A percentile compares a stretch with the other conserved stretches of the same genome.
phyloP scores from a whole-genome alignment of 208 protist species.

The Crithidia sp. region DNA sequence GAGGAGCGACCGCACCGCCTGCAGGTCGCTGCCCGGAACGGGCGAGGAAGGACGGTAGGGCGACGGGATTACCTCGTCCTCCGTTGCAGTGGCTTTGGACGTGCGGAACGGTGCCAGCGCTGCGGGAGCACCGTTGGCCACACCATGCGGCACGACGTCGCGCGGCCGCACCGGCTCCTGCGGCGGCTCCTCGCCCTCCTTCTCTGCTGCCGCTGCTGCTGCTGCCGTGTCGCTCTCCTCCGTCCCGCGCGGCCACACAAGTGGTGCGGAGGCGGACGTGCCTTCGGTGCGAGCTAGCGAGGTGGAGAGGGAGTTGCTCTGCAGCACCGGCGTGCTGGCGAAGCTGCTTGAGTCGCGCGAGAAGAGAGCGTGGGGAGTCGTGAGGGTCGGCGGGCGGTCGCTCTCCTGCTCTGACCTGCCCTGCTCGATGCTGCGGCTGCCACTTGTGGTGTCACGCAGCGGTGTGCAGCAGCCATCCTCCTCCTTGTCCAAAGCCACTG shows the following conservation, averaged over 20 bases:
- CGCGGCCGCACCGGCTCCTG: slow-evolving; percentile 2
- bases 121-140: neutral
- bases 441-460: neutral
- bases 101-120: neutral
- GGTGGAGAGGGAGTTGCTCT: neutral
- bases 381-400: neutral
- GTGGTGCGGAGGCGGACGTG: neutral
- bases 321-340: slow-evolving; percentile 1
- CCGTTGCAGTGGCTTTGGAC: neutral
- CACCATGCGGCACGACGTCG: slow-evolving; percentile 1
- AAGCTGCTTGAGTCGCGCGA: slow-evolving; percentile 18
- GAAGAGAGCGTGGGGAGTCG: slow-evolving; percentile 1
- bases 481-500: too few species aligned
- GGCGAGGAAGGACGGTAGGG: slow-evolving; percentile 16
- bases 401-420: neutral
- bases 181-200: neutral
- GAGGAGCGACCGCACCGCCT: neutral
- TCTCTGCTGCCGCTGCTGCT: neutral
- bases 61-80: slow-evolving; percentile 1
- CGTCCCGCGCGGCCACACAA: neutral
- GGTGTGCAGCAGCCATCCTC: too few species aligned
- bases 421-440: neutral
- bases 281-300: neutral
- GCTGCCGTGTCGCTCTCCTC: too few species aligned
- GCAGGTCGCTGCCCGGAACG: neutral